These are phyloP conservation scores for Malassezia psittaci DNA, from an alignment of 1,284 basidiomycete species.

Conservation along the genomic window DNA sequence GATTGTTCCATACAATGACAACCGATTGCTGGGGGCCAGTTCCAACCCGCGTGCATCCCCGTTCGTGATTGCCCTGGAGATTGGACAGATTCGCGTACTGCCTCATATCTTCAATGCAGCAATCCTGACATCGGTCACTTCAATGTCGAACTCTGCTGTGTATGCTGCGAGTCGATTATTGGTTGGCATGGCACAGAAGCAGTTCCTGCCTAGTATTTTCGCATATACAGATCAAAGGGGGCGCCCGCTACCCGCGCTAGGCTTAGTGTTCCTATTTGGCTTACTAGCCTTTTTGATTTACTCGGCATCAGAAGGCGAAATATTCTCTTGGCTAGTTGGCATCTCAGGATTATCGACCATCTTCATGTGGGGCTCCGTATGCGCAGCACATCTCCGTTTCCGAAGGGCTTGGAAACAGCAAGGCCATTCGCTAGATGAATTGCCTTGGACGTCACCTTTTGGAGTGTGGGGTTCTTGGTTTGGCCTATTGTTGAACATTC, in stretches of 20 bases:
- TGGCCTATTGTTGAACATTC: constrained; percentile 46
- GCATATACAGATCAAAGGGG: constrained; percentile 52
- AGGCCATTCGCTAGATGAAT: constrained; percentile 51
- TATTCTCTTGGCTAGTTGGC: constrained; percentile 51
- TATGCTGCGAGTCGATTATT: constrained; percentile 49
- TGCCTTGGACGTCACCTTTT: constrained; percentile 51
- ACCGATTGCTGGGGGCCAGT: constrained; percentile 33
- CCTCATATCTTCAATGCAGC: constrained; percentile 52
- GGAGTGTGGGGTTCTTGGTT: constrained; percentile 51
- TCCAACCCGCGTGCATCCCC: constrained; percentile 50
- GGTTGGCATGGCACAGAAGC: constrained; percentile 41
- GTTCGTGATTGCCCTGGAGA: constrained; percentile 52
- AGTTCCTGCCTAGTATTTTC: constrained; percentile 50
- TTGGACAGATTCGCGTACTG: constrained; percentile 49
- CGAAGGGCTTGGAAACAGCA: constrained; percentile 50
- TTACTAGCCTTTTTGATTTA: constrained; percentile 39
- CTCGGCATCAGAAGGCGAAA: constrained; percentile 35
- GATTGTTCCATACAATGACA: constrained; percentile 10
- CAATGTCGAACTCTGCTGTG: constrained; percentile 49
- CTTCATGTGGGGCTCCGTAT: constrained; percentile 49
- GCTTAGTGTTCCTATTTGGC: constrained; percentile 46
- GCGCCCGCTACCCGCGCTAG: constrained; percentile 47
- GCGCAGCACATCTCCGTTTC: constrained; percentile 47
- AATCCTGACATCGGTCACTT: constrained; percentile 49
- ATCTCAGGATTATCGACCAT: constrained; percentile 53